phyloP scores from a whole-genome alignment of 2,329 filamentous ascomycete genomes.

The Dactylellina sp. region DNA sequence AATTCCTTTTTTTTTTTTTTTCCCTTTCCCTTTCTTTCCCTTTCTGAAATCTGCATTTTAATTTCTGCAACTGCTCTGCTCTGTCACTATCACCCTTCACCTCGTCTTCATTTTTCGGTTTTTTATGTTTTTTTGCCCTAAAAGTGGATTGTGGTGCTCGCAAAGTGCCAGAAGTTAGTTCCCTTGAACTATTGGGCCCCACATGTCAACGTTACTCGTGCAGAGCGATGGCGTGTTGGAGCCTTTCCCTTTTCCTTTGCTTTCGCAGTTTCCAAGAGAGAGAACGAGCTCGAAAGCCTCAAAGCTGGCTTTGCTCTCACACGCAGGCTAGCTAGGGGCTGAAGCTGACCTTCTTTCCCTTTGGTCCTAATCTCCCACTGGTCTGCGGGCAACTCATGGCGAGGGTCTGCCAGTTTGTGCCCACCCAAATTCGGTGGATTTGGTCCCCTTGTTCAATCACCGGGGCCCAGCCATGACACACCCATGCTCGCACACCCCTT shows the following conservation, averaged over 20 bases:
- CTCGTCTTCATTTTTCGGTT: no score
- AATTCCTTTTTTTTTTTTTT: constrained; percentile 40
- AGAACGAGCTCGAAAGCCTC: constrained; percentile 23
- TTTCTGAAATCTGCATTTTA: no score
- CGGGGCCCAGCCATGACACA: constrained; percentile 51
- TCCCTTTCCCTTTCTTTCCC: constrained; percentile 13
- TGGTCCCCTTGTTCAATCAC: constrained; percentile 54
- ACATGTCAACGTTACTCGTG: constrained; percentile 51
- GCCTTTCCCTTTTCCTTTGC: constrained; percentile 15
- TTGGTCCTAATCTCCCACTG: constrained; percentile 53
- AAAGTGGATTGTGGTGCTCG: constrained; percentile 47
- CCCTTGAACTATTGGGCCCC: constrained; percentile 27
- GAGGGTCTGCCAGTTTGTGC: constrained; percentile 46
- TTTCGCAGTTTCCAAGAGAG: constrained; percentile 18
- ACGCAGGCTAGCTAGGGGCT: constrained; percentile 56
- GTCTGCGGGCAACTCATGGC: constrained; percentile 51
- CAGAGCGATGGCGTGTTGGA: constrained; percentile 37
- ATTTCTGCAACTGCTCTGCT: no score
- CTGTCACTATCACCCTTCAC: no score
- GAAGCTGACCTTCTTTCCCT: constrained; percentile 51
- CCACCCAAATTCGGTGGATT: constrained; percentile 55
- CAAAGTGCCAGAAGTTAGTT: constrained; percentile 29
- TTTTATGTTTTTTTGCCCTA: constrained; percentile 38
- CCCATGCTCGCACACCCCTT: constrained; percentile 49
- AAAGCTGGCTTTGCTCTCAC: constrained; percentile 23